These are phyloP conservation scores for Rhododendron simsii DNA, from an alignment of 148 eudicot species.

Conservation along the genomic window DNA sequence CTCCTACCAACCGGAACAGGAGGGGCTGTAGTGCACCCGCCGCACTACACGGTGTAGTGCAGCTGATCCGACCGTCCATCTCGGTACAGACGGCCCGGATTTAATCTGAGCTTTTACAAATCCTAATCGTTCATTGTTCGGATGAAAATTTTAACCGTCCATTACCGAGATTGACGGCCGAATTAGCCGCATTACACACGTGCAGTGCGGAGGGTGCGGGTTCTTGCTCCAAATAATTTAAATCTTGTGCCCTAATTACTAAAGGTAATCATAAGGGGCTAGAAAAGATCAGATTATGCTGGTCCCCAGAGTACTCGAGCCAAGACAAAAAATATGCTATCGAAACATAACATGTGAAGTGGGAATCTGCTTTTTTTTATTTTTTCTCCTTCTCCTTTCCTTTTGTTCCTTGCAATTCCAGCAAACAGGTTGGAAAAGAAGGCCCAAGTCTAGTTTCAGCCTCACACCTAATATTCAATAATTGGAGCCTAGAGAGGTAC, in stretches of 20 bases:
- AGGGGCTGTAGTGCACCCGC: too few species aligned
- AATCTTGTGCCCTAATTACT: background rate
- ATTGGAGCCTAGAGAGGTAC: background rate
- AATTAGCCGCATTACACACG: too few species aligned
- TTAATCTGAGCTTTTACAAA: too few species aligned
- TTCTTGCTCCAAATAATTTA: background rate
- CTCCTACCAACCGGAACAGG: background rate
- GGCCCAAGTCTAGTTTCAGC: conserved; percentile 4
- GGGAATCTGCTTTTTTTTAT: conserved; percentile 24
- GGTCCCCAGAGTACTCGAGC: conserved; percentile 25
- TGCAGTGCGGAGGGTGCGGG: too few species aligned
- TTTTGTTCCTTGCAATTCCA: conserved; percentile 27
- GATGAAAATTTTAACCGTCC: too few species aligned
- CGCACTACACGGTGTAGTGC: too few species aligned
- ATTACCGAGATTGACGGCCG: too few species aligned
- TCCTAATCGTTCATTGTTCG: too few species aligned
- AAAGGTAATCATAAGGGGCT: conserved; percentile 15
- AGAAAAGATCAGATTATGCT: conserved; percentile 8
- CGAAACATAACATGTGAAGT: conserved; percentile 25
- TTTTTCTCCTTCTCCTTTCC: background rate
- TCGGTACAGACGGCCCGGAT: too few species aligned
- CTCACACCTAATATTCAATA: conserved; percentile 10
- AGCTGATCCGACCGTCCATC: too few species aligned
- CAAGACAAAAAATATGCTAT: conserved; percentile 22
- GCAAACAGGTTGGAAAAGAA: conserved; percentile 12